phyloP scores from a whole-genome alignment of 129 eudicot species.

The Artemisia argyi region DNA sequence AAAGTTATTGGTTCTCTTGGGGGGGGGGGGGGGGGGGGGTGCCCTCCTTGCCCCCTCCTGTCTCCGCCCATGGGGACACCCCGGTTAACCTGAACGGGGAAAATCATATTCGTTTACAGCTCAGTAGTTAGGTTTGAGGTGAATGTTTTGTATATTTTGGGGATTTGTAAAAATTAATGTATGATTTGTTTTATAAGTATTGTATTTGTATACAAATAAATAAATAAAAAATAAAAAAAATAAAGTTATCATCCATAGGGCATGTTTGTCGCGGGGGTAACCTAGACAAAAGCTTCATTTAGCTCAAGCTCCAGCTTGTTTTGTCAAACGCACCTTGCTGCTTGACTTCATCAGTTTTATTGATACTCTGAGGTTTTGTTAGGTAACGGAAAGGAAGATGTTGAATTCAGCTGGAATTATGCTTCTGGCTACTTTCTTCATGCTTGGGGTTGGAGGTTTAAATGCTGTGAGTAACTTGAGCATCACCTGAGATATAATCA shows the following conservation, averaged over 20 bases:
- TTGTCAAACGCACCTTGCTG: no score
- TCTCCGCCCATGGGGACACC: no score
- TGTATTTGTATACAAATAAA: not conserved
- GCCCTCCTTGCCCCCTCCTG: no score
- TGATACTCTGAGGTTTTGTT: conserved; percentile 16
- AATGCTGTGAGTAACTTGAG: conserved; percentile 36
- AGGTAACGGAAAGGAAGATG: conserved; percentile 42
- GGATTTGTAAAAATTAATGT: not conserved
- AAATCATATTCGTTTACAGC: not conserved
- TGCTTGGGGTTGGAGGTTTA: conserved; percentile 38
- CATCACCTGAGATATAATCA: not conserved
- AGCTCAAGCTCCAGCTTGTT: no score
- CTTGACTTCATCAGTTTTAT: not conserved
- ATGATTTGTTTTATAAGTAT: not conserved
- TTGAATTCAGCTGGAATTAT: conserved; percentile 11
- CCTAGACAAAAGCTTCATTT: no score
- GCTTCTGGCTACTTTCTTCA: conserved; percentile 43
- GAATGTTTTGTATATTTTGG: not conserved
- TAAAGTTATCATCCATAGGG: no score
- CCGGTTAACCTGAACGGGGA: no score
- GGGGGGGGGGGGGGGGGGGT: no score
- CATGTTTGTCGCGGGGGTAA: no score
- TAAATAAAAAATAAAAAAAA: no score
- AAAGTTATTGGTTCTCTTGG: no score
- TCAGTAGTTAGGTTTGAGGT: not conserved